Percentiles rank a stretch among this genome's conserved stretches.
Evolutionary conservation across 2,329 filamentous ascomycete genomes (phyloP).

Genomic region (Xylogone sp.): DNA sequence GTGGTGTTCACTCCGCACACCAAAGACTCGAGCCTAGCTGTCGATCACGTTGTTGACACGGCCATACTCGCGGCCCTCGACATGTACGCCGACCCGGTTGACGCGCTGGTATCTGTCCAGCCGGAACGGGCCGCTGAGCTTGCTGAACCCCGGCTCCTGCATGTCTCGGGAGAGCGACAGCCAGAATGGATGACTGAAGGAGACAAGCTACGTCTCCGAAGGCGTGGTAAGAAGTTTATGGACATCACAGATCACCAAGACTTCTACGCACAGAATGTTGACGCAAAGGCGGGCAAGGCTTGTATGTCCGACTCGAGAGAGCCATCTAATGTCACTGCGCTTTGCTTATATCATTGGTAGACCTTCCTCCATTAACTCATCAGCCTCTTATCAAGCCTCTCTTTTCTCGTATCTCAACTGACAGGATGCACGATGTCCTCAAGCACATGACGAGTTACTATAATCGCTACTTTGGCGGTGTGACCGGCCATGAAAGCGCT

Average conservation of each 20-base stretch:
- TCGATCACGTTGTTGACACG: neutral
- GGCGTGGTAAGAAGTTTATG: slow-evolving; percentile 67
- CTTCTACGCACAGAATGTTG: slow-evolving; percentile 31
- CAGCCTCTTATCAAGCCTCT: slow-evolving; percentile 49
- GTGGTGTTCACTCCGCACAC: neutral
- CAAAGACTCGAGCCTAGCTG: neutral
- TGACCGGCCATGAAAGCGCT: slow-evolving; percentile 29
- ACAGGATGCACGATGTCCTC: slow-evolving; percentile 62
- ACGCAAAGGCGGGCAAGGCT: slow-evolving; percentile 24
- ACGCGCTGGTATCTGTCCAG: slow-evolving; percentile 23
- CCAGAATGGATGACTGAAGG: slow-evolving; percentile 67
- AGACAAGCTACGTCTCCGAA: slow-evolving; percentile 66
- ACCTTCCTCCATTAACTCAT: slow-evolving; percentile 37
- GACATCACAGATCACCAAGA: slow-evolving; percentile 65
- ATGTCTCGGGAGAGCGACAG: slow-evolving; percentile 59
- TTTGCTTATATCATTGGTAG: slow-evolving; percentile 14
- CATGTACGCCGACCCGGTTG: slow-evolving; percentile 25
- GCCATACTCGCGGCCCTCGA: slow-evolving; percentile 22
- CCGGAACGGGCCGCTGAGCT: slow-evolving; percentile 23
- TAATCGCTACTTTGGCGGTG: slow-evolving; percentile 50
- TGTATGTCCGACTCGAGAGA: slow-evolving; percentile 15
- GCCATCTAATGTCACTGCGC: neutral
- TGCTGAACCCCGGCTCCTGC: slow-evolving; percentile 52
- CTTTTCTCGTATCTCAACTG: slow-evolving; percentile 54
- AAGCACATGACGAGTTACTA: slow-evolving; percentile 58